These are phyloP conservation scores for Aspergillus puulaauensis DNA, from an alignment of 2,329 filamentous ascomycete species.

Conservation along the genomic window DNA sequence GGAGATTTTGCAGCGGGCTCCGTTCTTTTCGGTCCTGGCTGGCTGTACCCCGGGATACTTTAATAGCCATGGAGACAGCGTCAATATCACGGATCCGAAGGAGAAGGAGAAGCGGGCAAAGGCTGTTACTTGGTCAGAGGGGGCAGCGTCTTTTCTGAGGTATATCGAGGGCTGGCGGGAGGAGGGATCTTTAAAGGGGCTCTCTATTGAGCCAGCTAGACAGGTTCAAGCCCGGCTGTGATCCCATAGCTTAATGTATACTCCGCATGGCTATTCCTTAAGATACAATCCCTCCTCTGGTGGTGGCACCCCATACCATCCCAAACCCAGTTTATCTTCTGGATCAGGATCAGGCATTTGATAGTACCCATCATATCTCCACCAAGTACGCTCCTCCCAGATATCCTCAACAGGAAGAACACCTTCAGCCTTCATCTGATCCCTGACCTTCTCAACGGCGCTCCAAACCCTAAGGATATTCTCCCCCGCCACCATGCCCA, in stretches of 20 bases:
- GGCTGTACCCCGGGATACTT: constrained; percentile 1
- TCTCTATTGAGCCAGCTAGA: not conserved
- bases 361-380: not conserved
- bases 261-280: not conserved
- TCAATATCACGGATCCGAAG: not conserved
- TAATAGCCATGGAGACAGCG: not conserved
- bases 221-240: too few relatives aligned
- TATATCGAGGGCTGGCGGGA: not conserved
- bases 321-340: not conserved
- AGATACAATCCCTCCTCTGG: not conserved
- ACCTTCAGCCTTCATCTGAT: not conserved
- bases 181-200: not conserved
- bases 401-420: not conserved
- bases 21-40: not conserved
- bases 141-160: not conserved
- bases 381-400: not conserved
- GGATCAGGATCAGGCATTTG: constrained; percentile 1
- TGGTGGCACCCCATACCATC: not conserved
- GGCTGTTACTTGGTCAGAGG: not conserved
- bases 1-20: not conserved
- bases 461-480: constrained; percentile 6
- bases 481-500: not conserved
- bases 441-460: not conserved
- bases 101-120: not conserved
- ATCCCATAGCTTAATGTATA: too few relatives aligned